Evolutionary conservation across 2,329 filamentous ascomycete species (phyloP).

Genomic region (Cytospora leucostoma): DNA sequence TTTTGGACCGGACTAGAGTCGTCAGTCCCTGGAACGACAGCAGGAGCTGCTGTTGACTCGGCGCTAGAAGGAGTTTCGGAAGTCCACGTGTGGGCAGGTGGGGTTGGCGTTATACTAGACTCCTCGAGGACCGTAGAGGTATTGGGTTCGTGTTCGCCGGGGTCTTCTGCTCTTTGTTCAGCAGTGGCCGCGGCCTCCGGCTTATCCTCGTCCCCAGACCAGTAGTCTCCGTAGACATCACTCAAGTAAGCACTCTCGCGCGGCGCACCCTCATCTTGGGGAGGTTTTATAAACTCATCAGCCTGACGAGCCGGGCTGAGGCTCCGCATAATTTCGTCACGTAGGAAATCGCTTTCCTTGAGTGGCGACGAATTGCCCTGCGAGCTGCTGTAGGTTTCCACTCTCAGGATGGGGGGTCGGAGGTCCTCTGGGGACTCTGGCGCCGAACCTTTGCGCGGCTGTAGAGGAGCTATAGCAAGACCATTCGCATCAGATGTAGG

Average conservation of each 20-base stretch:
- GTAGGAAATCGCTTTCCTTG: conserved; percentile 70
- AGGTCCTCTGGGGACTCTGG: conserved; percentile 39
- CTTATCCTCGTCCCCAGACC: conserved; percentile 52
- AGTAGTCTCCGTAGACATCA: conserved; percentile 69
- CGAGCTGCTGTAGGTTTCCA: conserved; percentile 49
- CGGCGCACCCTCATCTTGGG: conserved; percentile 23
- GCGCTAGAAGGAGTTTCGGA: not conserved
- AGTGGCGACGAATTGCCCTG: conserved; percentile 53
- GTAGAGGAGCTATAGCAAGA: conserved; percentile 47
- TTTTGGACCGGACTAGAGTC: conserved; percentile 23
- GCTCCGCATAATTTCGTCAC: conserved; percentile 74
- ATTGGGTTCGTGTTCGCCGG: not conserved
- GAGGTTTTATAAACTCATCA: conserved; percentile 7
- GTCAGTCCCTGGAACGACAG: conserved; percentile 13
- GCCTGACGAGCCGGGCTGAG: conserved; percentile 53
- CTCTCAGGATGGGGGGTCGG: conserved; percentile 42
- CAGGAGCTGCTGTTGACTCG: conserved; percentile 1
- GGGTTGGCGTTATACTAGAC: not conserved
- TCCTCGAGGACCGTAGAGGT: conserved; percentile 4
- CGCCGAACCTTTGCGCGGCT: conserved; percentile 40
- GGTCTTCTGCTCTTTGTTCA: not conserved
- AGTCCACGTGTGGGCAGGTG: not conserved
- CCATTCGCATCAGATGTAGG: conserved; percentile 27
- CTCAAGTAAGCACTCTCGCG: conserved; percentile 65
- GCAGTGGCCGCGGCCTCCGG: conserved; percentile 4